Conservation (phyloP, 768 basidiomycete species). For the Hypholoma sublateritium region DNA sequence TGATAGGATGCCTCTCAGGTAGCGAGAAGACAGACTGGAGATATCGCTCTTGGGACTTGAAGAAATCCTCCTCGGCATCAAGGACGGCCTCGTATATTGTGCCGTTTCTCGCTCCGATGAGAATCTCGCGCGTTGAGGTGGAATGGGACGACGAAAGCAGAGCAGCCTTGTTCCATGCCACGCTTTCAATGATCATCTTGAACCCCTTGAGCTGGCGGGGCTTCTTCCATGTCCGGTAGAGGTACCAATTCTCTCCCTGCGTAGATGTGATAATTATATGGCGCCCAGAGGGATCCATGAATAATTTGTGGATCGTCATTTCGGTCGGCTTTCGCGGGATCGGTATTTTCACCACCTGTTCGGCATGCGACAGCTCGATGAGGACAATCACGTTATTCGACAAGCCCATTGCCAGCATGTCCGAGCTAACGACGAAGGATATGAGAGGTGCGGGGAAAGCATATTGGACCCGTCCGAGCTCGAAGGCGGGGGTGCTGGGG, state of each 20-base stretch:
- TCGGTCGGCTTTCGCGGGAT: constrained; percentile 76
- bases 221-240: constrained; percentile 80
- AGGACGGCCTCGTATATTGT: constrained; percentile 86
- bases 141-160: constrained; percentile 63
- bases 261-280: constrained; percentile 86
- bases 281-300: constrained; percentile 90
- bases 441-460: constrained; percentile 83
- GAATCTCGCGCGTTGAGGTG: constrained; percentile 78
- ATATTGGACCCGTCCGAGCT: constrained; percentile 87
- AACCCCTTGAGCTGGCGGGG: constrained; percentile 76
- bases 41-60: constrained; percentile 86
- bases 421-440: constrained; percentile 81
- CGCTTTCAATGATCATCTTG: constrained; percentile 85
- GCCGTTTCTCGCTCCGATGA: constrained; percentile 85
- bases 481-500: constrained; percentile 67
- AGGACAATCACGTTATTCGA: constrained; percentile 76
- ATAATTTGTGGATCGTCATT: constrained; percentile 77
- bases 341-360: constrained; percentile 81
- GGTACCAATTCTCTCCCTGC: constrained; percentile 93
- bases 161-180: constrained; percentile 86
- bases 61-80: constrained; percentile 89
- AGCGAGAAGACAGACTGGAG: constrained; percentile 72
- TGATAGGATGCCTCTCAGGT: constrained; percentile 80
- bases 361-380: constrained; percentile 86
- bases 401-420: constrained; percentile 84